Conservation (phyloP, 257 asterid genomes). For the Salvia splendens region DNA sequence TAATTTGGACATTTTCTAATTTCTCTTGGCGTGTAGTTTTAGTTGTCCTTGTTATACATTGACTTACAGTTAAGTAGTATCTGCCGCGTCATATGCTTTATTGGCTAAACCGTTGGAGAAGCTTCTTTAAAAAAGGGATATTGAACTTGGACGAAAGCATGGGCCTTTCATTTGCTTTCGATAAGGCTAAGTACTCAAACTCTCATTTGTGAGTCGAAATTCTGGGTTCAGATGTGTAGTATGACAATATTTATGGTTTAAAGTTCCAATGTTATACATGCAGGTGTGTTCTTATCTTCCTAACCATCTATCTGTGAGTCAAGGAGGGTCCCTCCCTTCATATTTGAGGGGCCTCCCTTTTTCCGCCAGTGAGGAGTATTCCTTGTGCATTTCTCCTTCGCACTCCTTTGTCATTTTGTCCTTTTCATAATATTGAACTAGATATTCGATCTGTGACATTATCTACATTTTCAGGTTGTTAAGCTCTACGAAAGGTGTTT, state of each 20-base stretch:
- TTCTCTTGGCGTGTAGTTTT: constrained; percentile 63
- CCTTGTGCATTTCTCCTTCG: constrained; percentile 62
- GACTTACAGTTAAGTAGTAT: constrained; percentile 94
- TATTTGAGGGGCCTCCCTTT: constrained; percentile 91
- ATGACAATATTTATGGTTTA: constrained; percentile 56
- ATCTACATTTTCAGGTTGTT: constrained; percentile 67
- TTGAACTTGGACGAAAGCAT: constrained; percentile 99
- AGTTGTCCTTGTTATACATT: constrained; percentile 82
- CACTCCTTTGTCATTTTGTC: constrained; percentile 36
- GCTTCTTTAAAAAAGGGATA: constrained; percentile 88
- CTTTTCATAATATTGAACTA: constrained; percentile 18
- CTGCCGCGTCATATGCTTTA: constrained; percentile 88
- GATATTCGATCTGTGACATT: constrained; percentile 34
- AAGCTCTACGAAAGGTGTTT: constrained; percentile 96
- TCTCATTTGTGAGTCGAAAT: constrained; percentile 94
- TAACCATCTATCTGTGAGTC: constrained; percentile 96
- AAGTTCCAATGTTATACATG: constrained; percentile 95
- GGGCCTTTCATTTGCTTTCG: constrained; percentile 95
- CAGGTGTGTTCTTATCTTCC: constrained; percentile 99
- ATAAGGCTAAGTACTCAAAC: constrained; percentile 98
- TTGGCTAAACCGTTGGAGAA: constrained; percentile 96
- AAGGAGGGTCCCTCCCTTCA: constrained; percentile 83
- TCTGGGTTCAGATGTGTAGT: constrained; percentile 87
- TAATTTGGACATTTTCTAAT: constrained; percentile 37
- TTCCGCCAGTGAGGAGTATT: constrained; percentile 81